These are phyloP conservation scores for Thelephora terrestris DNA, from an alignment of 1,284 basidiomycete genomes.

Conservation along the genomic window DNA sequence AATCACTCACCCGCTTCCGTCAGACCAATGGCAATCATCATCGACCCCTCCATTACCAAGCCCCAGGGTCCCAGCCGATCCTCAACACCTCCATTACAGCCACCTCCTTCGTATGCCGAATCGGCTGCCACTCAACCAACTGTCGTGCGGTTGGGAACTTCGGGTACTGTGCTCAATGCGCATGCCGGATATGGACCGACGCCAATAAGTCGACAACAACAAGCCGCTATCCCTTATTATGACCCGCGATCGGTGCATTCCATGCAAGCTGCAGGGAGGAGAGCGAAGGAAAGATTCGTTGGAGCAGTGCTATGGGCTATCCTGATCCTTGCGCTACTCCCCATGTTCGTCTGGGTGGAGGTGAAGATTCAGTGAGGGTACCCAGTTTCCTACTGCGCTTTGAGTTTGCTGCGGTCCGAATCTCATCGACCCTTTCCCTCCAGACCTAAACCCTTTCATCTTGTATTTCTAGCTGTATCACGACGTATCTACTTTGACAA, in stretches of 20 bases:
- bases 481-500: no score
- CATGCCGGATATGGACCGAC: constrained; percentile 22
- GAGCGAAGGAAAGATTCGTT: constrained; percentile 22
- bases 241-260: constrained; percentile 23
- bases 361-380: constrained; percentile 13
- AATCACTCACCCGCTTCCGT: neutral
- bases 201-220: constrained; percentile 20
- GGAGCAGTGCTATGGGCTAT: constrained; percentile 21
- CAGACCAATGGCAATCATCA: neutral
- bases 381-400: constrained; percentile 6
- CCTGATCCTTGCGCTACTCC: constrained; percentile 14
- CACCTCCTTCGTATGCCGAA: neutral
- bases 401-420: constrained; percentile 1
- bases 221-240: constrained; percentile 22
- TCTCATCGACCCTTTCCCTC: no score
- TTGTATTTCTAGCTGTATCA: no score
- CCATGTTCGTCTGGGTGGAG: constrained; percentile 18
- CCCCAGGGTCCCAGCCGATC: neutral
- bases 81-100: neutral
- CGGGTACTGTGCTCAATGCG: neutral
- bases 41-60: neutral
- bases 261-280: constrained; percentile 16
- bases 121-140: neutral
- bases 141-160: neutral
- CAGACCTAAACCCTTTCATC: no score